Evolutionary conservation across 2,329 filamentous ascomycete species (phyloP), one percentile per base, ranked within the genome.

Genomic region (Nemania diffusa): DNA sequence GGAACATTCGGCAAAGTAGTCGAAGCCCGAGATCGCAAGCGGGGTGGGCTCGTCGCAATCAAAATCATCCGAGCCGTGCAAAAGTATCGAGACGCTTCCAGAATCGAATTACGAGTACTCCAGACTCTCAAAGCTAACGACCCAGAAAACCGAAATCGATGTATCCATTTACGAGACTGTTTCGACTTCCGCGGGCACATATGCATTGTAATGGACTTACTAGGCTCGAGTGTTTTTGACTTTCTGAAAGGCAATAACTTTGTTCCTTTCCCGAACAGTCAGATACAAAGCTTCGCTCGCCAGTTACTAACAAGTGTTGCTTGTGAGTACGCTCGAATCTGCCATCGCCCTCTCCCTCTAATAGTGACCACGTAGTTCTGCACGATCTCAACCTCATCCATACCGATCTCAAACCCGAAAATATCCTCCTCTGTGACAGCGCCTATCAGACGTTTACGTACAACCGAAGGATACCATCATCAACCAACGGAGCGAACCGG

Each of bases 1-100:
- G 96, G 96, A 70, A 99, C 96, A 0, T 99, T 99, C 78, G 96
- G 96, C 77, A 99, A 99, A 80, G 96, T 99, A 17, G 96, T 99
- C 20, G 92, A 97, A 79, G 96, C 96, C 59, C 90, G 88, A 73
- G 96, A 99, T 78, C 88, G 88, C 68, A 87, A 88, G 74, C 90
- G 90, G 70, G 91, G 91, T 73, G 93, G 94, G 78, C 78, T 85
- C 5, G 97, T 97, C 44, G 96, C 96, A 37, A 93, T 99, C 80
- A 99, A 99, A 80, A 97, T 99, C 79, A 98, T 99, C 72, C 91
- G 96, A 73, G 97, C 96, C 0, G 96, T 99, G 13, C 96, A 97
- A 77, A 99, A 99, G 79, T 99, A 99, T 78, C 91, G 96, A 53
- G 96, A 99, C 81, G 96, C 96, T 40, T 97, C 93, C 8, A 89